phyloP scores from a whole-genome alignment of 495 filamentous ascomycete species.

The Lasiosphaeria hispida region DNA sequence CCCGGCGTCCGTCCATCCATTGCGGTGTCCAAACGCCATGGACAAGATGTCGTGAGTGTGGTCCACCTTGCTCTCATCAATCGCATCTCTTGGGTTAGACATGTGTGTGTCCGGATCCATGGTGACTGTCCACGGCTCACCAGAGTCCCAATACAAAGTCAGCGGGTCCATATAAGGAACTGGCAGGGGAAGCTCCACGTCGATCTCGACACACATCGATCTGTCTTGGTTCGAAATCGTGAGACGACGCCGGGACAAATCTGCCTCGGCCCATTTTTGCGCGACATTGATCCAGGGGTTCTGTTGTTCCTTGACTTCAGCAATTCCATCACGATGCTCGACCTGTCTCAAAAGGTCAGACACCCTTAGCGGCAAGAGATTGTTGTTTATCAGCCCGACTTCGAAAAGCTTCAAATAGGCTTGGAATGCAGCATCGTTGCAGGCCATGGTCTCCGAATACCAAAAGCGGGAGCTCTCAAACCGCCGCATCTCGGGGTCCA shows the following conservation, averaged over 20 bases:
- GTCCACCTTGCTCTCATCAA: conserved; percentile 27
- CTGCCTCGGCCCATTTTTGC: conserved; percentile 42
- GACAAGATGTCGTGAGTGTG: conserved; percentile 50
- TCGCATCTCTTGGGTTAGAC: conserved; percentile 5
- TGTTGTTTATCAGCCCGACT: conserved; percentile 71
- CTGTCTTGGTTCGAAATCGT: conserved; percentile 33
- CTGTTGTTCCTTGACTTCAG: conserved; percentile 53
- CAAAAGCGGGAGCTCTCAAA: conserved; percentile 54
- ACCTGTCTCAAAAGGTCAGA: conserved; percentile 37
- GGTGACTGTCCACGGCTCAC: conserved; percentile 40
- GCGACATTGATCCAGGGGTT: conserved; percentile 68
- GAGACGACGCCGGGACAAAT: conserved; percentile 31
- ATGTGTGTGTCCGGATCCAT: conserved; percentile 30
- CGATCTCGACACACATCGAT: conserved; percentile 36
- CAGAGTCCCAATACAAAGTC: conserved; percentile 49
- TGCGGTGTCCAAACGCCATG: conserved; percentile 47
- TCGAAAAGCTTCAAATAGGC: conserved; percentile 71
- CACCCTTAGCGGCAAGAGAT: conserved; percentile 63
- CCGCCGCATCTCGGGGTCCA: conserved; percentile 61
- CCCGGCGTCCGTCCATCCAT: conserved; percentile 22
- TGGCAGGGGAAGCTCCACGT: conserved; percentile 44
- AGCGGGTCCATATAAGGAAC: conserved; percentile 44
- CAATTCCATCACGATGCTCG: conserved; percentile 46
- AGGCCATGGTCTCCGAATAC: conserved; percentile 71
- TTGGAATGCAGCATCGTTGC: conserved; percentile 79